Evolutionary conservation across 73 alveolate genomes (phyloP).

Genomic region (Tetrahymena malaccensis): DNA sequence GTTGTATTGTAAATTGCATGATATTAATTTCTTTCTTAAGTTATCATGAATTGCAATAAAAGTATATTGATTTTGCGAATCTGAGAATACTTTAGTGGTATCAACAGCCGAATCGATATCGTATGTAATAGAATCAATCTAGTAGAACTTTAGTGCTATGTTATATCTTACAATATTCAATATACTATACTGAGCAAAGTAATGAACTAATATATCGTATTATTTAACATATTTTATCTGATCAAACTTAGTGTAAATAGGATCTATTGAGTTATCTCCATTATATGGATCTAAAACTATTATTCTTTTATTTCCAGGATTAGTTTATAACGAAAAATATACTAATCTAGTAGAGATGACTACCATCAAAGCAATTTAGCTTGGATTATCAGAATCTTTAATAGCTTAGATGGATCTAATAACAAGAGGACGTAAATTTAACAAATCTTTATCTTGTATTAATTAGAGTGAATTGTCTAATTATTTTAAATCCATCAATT

Average conservation of each 20-base stretch:
- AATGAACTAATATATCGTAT: not conserved
- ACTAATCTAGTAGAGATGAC: not conserved
- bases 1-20: not conserved
- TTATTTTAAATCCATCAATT: not conserved
- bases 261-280: not conserved
- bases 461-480: not conserved
- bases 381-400: not conserved
- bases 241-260: not conserved
- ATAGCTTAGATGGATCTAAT: not conserved
- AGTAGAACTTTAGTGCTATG: not conserved
- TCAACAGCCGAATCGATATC: not conserved
- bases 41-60: not conserved
- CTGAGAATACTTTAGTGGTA: not conserved
- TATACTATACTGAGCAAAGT: not conserved
- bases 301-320: not conserved
- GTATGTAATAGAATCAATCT: not conserved
- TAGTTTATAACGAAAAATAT: not conserved
- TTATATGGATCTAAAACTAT: not conserved
- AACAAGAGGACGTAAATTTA: not conserved
- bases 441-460: not conserved
- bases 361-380: not conserved
- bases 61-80: not conserved
- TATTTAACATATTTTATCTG: not conserved
- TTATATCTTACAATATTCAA: not conserved
- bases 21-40: not conserved